Evolutionary conservation across 129 eudicot species (phyloP), one percentile per base, ranked within the genome.

Genomic region (Centella asiatica): DNA sequence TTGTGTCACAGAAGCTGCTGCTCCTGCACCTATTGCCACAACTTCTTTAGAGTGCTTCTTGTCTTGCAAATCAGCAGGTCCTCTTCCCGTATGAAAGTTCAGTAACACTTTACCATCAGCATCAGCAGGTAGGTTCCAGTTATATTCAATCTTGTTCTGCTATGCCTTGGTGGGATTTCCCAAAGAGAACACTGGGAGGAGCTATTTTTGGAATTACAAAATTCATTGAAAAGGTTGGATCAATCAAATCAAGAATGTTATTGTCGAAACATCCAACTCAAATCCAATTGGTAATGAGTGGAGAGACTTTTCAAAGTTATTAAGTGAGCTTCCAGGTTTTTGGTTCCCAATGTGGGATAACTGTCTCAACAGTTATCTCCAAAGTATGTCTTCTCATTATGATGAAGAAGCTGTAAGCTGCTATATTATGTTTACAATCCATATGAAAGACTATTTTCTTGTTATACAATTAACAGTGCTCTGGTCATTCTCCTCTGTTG

Each of bases 401-500:
- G 5, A 24, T 62, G 6, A 11, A 27, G 44, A 6, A 68, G 25
- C 70, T 42, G 37, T 40, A 3, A 48, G 11, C 14, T 47, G n/a
- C 40, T 62, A 28, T 27, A 28, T 54, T 25, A 26, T 19, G 20
- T 25, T 25, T 78, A 28, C n/a, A 40, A 33, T 50, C 37, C 28
- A n/a, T 34, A n/a, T 62, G 36, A 53, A 51, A 6, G 10, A 45
- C 24, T 34, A 58, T 44, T 68, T 18, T 25, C 23, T 78, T 51
- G 44, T 40, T 62, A 66, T 53, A 47, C 39, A 60, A 31, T 62
- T 77, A 71, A 46, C 78, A 89, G 97, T 76, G 90, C 88, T 89
- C 48, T 81, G 72, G 4, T 80, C 97, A 25, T 79, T 89, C 47
- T 76, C 95, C 14, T 78, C 95, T 24, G 95, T 76, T 76, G 97